phyloP scores from a whole-genome alignment of 2,329 filamentous ascomycete genomes.

The Tolypocladium album region DNA sequence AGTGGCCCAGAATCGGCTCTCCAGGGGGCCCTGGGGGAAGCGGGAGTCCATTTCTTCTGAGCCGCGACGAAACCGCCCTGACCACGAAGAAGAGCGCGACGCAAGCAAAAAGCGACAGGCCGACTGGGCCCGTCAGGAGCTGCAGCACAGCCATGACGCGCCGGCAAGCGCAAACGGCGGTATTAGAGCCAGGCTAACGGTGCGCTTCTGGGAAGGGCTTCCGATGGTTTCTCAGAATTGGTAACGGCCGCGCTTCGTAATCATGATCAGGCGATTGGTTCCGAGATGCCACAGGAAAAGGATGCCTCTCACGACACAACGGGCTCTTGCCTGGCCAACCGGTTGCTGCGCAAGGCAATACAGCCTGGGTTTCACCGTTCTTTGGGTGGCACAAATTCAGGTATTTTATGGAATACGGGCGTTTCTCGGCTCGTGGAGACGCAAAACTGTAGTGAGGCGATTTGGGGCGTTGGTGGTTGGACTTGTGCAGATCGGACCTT shows the following conservation, averaged over 20 bases:
- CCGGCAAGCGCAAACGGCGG: neutral
- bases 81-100: constrained; percentile 3
- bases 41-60: constrained; percentile 5
- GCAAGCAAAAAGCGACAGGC: constrained; percentile 1
- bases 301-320: neutral
- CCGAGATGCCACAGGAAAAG: neutral
- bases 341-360: neutral
- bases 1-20: constrained; percentile 31
- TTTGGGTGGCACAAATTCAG: neutral
- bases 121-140: neutral
- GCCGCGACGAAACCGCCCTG: neutral
- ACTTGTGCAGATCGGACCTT: neutral
- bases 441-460: neutral
- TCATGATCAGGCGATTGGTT: neutral
- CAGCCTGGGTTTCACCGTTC: neutral
- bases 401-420: neutral
- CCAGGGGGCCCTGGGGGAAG: constrained; percentile 21
- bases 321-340: neutral
- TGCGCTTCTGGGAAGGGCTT: neutral
- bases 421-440: neutral
- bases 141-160: constrained; percentile 1
- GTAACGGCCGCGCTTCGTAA: neutral
- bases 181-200: neutral
- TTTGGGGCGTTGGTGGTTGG: neutral
- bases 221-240: neutral